These are phyloP conservation scores for Pythium aquatile DNA, from an alignment of 352 stramenopile genomes.

Conservation along the genomic window DNA sequence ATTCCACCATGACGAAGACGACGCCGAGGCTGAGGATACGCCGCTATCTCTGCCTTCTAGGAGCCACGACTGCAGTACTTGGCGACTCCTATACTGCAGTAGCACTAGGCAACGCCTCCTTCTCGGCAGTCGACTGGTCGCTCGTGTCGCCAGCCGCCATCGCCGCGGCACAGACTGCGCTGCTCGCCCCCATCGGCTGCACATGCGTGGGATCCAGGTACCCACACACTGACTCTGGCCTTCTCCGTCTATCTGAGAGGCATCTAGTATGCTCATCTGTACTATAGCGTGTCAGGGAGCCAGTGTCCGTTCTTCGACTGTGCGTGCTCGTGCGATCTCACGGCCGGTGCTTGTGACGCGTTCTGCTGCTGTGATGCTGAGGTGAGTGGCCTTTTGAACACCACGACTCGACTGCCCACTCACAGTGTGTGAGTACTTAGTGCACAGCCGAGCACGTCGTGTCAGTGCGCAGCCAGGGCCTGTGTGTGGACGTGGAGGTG, in stretches of 20 bases:
- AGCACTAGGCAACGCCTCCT: constrained; percentile 9
- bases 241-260: too few relatives aligned
- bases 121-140: constrained; percentile 48
- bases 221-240: too few relatives aligned
- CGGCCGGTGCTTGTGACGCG: constrained; percentile 39
- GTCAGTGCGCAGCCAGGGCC: constrained; percentile 14
- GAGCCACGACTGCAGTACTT: neutral
- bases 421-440: constrained; percentile 13
- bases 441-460: constrained; percentile 32
- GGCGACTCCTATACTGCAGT: neutral
- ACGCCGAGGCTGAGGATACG: neutral
- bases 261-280: neutral
- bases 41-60: neutral
- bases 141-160: constrained; percentile 35
- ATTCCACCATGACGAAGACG: neutral
- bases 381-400: constrained; percentile 11
- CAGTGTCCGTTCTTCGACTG: constrained; percentile 44
- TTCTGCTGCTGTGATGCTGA: constrained; percentile 54
- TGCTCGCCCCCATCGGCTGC: constrained; percentile 40
- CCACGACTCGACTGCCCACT: neutral
- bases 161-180: constrained; percentile 23
- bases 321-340: constrained; percentile 44
- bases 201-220: constrained; percentile 32
- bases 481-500: constrained; percentile 27
- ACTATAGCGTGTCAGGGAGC: constrained; percentile 9